These are phyloP conservation scores for Penicillium nordicum DNA, from an alignment of 2,329 filamentous ascomycete genomes.

Conservation along the genomic window DNA sequence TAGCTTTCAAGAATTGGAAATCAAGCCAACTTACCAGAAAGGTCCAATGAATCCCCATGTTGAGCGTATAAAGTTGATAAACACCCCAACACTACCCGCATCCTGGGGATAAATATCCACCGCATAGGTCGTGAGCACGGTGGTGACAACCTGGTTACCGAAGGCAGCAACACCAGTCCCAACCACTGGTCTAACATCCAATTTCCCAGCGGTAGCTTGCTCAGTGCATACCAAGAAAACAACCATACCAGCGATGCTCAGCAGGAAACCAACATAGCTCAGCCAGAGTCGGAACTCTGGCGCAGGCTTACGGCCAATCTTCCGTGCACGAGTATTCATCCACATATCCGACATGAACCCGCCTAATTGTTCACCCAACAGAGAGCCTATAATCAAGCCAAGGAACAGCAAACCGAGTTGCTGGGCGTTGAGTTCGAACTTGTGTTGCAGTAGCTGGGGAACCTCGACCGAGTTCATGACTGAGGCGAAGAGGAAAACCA, in stretches of 20 bases:
- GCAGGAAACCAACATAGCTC: constrained; percentile 51
- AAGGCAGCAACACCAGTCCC: constrained; percentile 53
- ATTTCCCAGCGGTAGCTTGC: constrained; percentile 43
- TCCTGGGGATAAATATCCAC: constrained; percentile 57
- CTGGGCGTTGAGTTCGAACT: constrained; percentile 57
- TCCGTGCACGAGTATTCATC: constrained; percentile 46
- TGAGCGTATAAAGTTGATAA: constrained; percentile 54
- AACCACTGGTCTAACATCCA: constrained; percentile 56
- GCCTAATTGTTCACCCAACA: constrained; percentile 59
- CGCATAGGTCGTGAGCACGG: constrained; percentile 57
- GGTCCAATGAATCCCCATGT: constrained; percentile 37
- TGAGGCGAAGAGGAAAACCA: constrained; percentile 55
- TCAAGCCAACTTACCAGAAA: constrained; percentile 34
- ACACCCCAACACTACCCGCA: constrained; percentile 56
- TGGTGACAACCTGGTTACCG: constrained; percentile 62
- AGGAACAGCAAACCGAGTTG: constrained; percentile 59
- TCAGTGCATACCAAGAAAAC: constrained; percentile 56
- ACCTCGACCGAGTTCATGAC: constrained; percentile 58
- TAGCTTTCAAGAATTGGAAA: background rate
- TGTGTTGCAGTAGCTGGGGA: constrained; percentile 55
- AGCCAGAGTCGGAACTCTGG: constrained; percentile 59
- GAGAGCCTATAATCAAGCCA: constrained; percentile 55
- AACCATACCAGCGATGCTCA: constrained; percentile 53
- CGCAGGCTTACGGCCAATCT: constrained; percentile 37
- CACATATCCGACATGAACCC: constrained; percentile 55